Evolutionary conservation across 2,329 filamentous ascomycete genomes (phyloP).

Genomic region (Paecilomyces fulvus): DNA sequence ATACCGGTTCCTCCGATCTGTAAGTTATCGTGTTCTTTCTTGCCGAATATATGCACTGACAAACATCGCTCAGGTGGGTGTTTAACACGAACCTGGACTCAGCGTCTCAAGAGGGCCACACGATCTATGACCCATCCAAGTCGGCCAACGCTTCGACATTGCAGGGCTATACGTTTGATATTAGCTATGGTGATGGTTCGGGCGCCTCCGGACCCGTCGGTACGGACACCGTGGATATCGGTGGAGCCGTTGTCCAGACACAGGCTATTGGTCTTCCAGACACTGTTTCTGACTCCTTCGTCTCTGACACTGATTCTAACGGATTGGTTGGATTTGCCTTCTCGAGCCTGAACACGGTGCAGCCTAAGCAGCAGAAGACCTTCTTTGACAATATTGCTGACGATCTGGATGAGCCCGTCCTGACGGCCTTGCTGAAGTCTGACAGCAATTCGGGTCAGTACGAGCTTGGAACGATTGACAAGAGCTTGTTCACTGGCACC

Average conservation of each 20-base stretch:
- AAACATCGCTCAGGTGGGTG: constrained; percentile 47
- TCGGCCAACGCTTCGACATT: constrained; percentile 44
- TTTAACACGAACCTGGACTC: constrained; percentile 54
- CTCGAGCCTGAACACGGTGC: constrained; percentile 55
- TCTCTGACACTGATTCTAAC: constrained; percentile 52
- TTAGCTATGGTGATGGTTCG: constrained; percentile 62
- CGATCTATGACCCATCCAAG: constrained; percentile 46
- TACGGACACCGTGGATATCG: constrained; percentile 59
- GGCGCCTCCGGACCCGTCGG: constrained; percentile 55
- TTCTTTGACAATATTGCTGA: constrained; percentile 64
- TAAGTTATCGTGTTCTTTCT: constrained; percentile 27
- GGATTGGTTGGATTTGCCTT: constrained; percentile 65
- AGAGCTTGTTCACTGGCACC: constrained; percentile 51
- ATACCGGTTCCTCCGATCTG: constrained; percentile 67
- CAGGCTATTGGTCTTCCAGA: constrained; percentile 64
- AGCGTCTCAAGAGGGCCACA: constrained; percentile 42
- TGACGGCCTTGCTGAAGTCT: constrained; percentile 61
- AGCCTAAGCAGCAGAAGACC: constrained; percentile 56
- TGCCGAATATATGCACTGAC: constrained; percentile 1
- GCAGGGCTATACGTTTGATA: constrained; percentile 48
- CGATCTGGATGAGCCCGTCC: constrained; percentile 56
- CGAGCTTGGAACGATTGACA: constrained; percentile 65
- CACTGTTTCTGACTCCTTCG: constrained; percentile 49
- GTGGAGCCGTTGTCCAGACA: constrained; percentile 51
- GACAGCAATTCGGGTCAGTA: constrained; percentile 54